Conservation (phyloP, 2,329 filamentous ascomycete species). For the Cordyceps farinosa region DNA sequence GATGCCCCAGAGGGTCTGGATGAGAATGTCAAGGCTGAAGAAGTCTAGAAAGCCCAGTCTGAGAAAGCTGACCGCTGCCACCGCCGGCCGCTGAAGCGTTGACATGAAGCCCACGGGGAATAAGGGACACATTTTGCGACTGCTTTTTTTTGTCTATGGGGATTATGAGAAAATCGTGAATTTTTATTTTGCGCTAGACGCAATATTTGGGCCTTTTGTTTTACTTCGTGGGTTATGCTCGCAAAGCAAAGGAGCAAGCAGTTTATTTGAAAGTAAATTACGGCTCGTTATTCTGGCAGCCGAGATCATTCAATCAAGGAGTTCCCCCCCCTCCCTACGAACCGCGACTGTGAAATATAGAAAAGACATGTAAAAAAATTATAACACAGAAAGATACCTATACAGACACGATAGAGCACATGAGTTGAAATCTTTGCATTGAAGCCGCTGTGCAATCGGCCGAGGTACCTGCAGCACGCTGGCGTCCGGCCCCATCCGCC, state of each 20-base stretch:
- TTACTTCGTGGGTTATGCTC: background rate
- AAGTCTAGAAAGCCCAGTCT: background rate
- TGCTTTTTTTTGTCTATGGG: background rate
- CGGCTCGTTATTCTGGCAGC: background rate
- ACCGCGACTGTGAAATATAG: too few species aligned
- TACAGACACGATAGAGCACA: background rate
- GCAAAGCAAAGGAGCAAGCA: background rate
- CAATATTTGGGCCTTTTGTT: background rate
- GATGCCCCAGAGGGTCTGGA: conserved; percentile 4
- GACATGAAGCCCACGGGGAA: background rate
- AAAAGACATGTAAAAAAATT: too few species aligned
- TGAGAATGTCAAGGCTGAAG: background rate
- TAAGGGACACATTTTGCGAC: background rate
- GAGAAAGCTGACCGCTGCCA: background rate
- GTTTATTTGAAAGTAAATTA: background rate
- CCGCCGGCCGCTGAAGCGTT: background rate
- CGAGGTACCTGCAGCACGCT: background rate
- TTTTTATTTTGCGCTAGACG: background rate
- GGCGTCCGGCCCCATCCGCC: background rate
- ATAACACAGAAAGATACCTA: too few species aligned
- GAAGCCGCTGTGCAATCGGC: background rate
- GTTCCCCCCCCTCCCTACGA: too few species aligned
- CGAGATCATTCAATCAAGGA: background rate
- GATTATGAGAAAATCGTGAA: background rate
- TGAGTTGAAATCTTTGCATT: too few species aligned